Percentiles rank a stretch among this genome's conserved stretches.
Conservation (phyloP, 148 eudicot species). For the Amaranthus cruentus region DNA sequence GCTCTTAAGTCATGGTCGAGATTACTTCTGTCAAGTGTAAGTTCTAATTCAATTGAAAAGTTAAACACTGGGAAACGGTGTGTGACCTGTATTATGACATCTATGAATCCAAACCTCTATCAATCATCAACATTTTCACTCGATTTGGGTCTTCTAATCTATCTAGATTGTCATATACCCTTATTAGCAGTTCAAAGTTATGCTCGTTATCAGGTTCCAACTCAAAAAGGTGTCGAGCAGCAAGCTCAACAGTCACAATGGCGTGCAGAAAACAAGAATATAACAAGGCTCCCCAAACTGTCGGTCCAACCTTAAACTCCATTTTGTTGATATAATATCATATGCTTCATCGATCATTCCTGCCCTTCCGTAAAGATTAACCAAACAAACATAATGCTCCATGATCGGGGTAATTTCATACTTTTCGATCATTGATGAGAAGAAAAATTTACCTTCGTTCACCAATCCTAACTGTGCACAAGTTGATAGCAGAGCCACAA, state of each 20-base stretch:
- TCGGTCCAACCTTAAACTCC: conserved; percentile 70
- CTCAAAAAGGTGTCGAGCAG: conserved; percentile 58
- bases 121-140: conserved; percentile 55
- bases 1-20: too few species aligned
- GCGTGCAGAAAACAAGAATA: conserved; percentile 58
- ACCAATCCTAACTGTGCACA: conserved; percentile 64
- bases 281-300: conserved; percentile 77
- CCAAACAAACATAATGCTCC: conserved; percentile 85
- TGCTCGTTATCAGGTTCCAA: conserved; percentile 77
- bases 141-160: conserved; percentile 45
- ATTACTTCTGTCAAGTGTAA: too few species aligned
- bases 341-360: conserved; percentile 39
- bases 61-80: too few species aligned
- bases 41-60: too few species aligned
- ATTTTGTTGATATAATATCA: conserved; percentile 41
- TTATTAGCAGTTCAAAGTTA: conserved; percentile 61
- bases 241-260: conserved; percentile 57
- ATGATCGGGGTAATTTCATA: conserved; percentile 45
- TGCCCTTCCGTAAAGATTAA: conserved; percentile 37
- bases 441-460: conserved; percentile 55
- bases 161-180: conserved; percentile 24
- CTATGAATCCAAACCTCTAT: conserved; percentile 51
- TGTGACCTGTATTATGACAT: neutral
- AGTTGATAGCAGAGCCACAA: conserved; percentile 57
- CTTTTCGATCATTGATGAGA: conserved; percentile 46